Percentiles rank a stretch among this genome's conserved stretches.
Evolutionary conservation across 352 stramenopile species (phyloP).

Genomic region (Discostella stelligera): DNA sequence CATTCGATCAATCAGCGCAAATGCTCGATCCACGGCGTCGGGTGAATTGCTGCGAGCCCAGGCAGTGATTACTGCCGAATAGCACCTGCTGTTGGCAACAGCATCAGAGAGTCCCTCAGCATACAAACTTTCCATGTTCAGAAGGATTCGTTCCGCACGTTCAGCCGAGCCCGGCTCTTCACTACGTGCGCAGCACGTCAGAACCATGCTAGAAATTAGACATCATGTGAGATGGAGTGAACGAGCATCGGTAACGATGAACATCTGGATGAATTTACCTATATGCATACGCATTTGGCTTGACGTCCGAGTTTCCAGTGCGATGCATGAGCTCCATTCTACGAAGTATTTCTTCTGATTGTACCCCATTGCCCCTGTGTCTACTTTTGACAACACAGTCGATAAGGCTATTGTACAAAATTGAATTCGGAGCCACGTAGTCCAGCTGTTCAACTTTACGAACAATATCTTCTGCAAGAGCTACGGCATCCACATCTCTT

Average conservation of each 20-base stretch:
- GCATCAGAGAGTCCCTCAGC: slow-evolving; percentile 33
- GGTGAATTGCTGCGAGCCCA: slow-evolving; percentile 33
- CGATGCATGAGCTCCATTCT: slow-evolving; percentile 32
- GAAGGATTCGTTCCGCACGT: slow-evolving; percentile 50
- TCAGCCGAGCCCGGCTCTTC: slow-evolving; percentile 38
- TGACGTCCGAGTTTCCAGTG: slow-evolving; percentile 20
- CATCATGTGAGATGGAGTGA: background rate
- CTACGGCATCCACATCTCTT: slow-evolving; percentile 16
- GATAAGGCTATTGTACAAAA: slow-evolving; percentile 47
- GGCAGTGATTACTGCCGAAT: slow-evolving; percentile 42
- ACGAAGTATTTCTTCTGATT: slow-evolving; percentile 27
- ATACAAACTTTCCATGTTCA: slow-evolving; percentile 59
- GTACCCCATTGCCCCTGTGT: background rate
- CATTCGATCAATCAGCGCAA: slow-evolving; percentile 43
- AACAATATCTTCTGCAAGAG: slow-evolving; percentile 31
- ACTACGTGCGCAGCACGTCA: slow-evolving; percentile 36
- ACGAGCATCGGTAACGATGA: background rate
- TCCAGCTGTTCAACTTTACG: slow-evolving; percentile 36
- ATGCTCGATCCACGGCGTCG: slow-evolving; percentile 21
- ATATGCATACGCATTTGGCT: slow-evolving; percentile 32
- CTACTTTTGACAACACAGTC: slow-evolving; percentile 33
- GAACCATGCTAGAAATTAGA: slow-evolving; percentile 23
- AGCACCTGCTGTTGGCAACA: slow-evolving; percentile 34
- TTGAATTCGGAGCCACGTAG: slow-evolving; percentile 38
- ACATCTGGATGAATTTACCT: slow-evolving; percentile 9